phyloP scores from a whole-genome alignment of 192 early-diverging fungal species.

The Coemansia biformis region DNA sequence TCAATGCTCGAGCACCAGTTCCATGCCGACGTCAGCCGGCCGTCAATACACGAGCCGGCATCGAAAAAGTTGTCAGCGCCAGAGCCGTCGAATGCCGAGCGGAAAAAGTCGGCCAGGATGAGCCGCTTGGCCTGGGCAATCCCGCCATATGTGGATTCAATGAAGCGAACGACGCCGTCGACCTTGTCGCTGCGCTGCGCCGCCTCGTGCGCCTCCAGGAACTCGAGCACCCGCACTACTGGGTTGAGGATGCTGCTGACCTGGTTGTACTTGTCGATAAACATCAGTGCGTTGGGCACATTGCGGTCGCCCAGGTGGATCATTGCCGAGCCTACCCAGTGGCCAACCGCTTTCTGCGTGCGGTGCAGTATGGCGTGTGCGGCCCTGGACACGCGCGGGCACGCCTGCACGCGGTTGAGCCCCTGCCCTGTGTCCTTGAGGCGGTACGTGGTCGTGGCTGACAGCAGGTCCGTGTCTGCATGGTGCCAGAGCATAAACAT shows the following conservation, averaged over 20 bases:
- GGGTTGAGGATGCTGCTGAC: conserved; percentile 93
- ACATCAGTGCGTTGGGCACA: conserved; percentile 96
- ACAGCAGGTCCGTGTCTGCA: conserved; percentile 83
- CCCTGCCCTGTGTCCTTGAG: conserved; percentile 97
- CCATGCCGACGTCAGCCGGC: conserved; percentile 88
- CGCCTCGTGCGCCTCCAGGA: conserved; percentile 57
- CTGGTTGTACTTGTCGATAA: conserved; percentile 98
- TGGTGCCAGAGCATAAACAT: conserved; percentile 96
- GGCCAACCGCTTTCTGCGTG: conserved; percentile 74
- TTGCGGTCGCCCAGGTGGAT: conserved; percentile 98
- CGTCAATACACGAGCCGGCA: conserved; percentile 93
- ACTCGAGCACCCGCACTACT: conserved; percentile 67
- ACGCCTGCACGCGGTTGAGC: conserved; percentile 87
- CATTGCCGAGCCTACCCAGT: conserved; percentile 93
- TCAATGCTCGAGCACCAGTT: conserved; percentile 88
- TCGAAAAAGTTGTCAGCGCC: conserved; percentile 89
- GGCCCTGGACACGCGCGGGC: conserved; percentile 71
- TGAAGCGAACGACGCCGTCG: conserved; percentile 58
- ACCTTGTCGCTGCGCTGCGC: not conserved
- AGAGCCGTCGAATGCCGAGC: conserved; percentile 93
- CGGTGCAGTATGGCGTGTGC: conserved; percentile 80
- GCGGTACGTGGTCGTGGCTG: conserved; percentile 67
- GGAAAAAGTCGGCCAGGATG: conserved; percentile 92
- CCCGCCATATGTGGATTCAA: conserved; percentile 66
- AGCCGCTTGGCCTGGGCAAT: conserved; percentile 58